These are phyloP conservation scores for Asterionellopsis glacialis DNA, from an alignment of 108 stramenopile genomes.

Conservation along the genomic window DNA sequence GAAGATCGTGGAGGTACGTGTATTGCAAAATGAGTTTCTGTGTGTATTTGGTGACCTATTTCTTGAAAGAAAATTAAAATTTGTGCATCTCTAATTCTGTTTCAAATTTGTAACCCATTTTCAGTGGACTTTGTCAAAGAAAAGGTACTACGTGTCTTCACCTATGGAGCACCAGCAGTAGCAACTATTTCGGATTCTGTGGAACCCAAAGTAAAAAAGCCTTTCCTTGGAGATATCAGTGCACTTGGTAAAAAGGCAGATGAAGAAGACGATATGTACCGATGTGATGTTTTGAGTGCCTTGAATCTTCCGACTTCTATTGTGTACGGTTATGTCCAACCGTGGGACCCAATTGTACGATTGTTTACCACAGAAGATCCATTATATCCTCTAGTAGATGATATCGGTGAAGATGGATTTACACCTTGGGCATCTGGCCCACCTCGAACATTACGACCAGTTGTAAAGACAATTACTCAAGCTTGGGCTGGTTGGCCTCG, in stretches of 20 bases:
- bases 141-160: conserved; percentile 54
- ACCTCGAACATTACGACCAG: conserved; percentile 64
- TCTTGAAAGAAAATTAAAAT: too few species aligned
- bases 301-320: conserved; percentile 54
- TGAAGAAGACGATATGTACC: conserved; percentile 8
- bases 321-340: conserved; percentile 70
- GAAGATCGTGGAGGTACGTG: conserved; percentile 41
- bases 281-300: conserved; percentile 46
- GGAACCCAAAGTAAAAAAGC: neutral
- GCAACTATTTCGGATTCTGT: conserved; percentile 11
- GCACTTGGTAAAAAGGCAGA: neutral
- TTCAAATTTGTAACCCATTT: neutral
- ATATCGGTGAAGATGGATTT: conserved; percentile 66
- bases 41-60: neutral
- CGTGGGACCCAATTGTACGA: conserved; percentile 81
- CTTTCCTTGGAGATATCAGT: too few species aligned
- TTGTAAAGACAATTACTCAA: conserved; percentile 57
- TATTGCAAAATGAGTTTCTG: neutral
- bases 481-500: conserved; percentile 80
- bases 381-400: conserved; percentile 82
- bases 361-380: conserved; percentile 64
- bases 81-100: conserved; percentile 1
- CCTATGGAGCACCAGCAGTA: conserved; percentile 70
- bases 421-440: conserved; percentile 71
- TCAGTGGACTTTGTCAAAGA: conserved; percentile 41